Evolutionary conservation across 2,329 filamentous ascomycete genomes (phyloP), one percentile per base, ranked within the genome.

Genomic region (Botrytis hyacinthi): DNA sequence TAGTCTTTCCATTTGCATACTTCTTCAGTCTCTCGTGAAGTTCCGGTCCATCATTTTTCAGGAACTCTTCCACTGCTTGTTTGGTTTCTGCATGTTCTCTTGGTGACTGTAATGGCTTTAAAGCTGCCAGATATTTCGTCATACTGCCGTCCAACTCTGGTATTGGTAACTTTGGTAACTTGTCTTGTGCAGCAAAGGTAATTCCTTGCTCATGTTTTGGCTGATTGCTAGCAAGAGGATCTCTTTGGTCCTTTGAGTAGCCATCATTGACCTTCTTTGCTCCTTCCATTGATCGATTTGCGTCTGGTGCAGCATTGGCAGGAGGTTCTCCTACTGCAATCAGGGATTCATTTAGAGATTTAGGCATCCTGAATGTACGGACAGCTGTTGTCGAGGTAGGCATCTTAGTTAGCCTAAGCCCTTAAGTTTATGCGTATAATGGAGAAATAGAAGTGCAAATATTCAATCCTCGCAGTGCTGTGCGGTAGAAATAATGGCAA

Each of bases 401-500:
- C 87, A 91, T 90, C 77, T 80, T 83, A 82, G 83, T 88, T 81
- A 88, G 86, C 79, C n/a, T 72, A 22, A 82, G 79, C 80, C 75
- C 22, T 54, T 79, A 78, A 76, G 72, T 78, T 83, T 76, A 93
- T 83, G 87, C 88, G 85, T 93, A 94, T 72, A 93, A 85, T 78
- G 92, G 91, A 77, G 92, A 93, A 83, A 97, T 89, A 80, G 85
- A 88, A 79, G 93, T 97, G 84, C 90, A 88, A 79, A 97, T 90
- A 81, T 92, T 95, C 79, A 97, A 86, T 81, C 94, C 91, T 86
- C 93, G 93, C 84, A 97, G 85, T 81, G 93, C 92, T 83, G 91
- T 97, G 86, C 93, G 93, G 86, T 93, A 96, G 85, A 97, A 97
- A 85, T 97, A 97, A 82, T 97, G 93, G 81, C 93, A 97, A 83